Percentiles rank a stretch among this genome's conserved stretches.
These are phyloP conservation scores for Tylopilus vinaceipallidus DNA, from an alignment of 768 basidiomycete genomes.

Conservation along the genomic window DNA sequence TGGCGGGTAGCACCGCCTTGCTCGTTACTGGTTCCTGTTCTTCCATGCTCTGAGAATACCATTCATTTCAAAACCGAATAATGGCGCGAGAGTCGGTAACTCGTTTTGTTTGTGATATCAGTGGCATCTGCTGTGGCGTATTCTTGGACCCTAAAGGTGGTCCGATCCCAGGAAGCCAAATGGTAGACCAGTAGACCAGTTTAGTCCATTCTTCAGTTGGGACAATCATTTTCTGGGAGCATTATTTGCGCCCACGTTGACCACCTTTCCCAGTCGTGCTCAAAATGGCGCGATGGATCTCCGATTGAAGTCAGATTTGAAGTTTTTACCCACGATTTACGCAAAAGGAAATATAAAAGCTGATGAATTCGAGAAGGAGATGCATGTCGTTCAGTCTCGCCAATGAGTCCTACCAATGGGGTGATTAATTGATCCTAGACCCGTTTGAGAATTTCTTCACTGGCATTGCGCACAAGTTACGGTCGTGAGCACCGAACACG, in stretches of 20 bases:
- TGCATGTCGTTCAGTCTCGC: no score
- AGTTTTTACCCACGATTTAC: background rate
- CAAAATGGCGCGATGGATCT: background rate
- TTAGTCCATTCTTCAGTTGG: no score
- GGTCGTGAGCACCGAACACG: background rate
- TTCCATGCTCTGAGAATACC: no score
- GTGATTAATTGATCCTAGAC: background rate
- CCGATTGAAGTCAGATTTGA: background rate
- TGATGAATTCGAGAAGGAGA: background rate
- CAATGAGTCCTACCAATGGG: no score
- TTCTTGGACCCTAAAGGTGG: no score
- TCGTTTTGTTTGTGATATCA: no score
- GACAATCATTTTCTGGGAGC: no score
- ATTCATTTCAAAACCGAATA: no score
- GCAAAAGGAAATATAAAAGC: background rate
- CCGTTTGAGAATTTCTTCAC: background rate
- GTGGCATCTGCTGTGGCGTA: no score
- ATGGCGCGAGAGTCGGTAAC: background rate
- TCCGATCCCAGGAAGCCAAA: no score
- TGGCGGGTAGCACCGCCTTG: background rate
- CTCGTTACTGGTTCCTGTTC: no score
- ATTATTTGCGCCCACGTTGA: background rate
- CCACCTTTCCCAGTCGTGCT: background rate
- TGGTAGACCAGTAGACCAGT: no score
- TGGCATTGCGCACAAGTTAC: background rate